Conservation (phyloP, 140 eudicot species). For the Flaveria floridana region DNA sequence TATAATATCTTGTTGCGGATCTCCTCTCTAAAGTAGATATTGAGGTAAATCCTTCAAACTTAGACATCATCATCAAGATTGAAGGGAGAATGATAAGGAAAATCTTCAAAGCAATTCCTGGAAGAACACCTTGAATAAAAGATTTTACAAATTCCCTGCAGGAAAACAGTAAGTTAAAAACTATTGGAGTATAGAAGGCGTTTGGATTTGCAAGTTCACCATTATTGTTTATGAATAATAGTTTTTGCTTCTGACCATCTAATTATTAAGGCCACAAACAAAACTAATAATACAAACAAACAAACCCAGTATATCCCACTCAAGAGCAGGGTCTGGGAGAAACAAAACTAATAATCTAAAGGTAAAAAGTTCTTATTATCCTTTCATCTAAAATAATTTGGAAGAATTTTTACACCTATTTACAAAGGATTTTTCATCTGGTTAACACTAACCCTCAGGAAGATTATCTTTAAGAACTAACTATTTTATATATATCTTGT, state of each 20-base stretch:
- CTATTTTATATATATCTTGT: neutral
- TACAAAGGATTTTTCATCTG: neutral
- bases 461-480: neutral
- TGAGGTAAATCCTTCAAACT: constrained; percentile 71
- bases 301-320: too few species aligned
- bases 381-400: neutral
- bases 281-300: neutral
- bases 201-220: neutral
- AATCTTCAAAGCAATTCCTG: constrained; percentile 80
- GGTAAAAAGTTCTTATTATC: constrained; percentile 1
- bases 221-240: neutral
- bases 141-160: constrained; percentile 67
- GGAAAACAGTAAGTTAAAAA: constrained; percentile 13
- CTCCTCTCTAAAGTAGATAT: constrained; percentile 70
- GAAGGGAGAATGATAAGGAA: constrained; percentile 71
- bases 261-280: neutral
- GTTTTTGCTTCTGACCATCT: neutral
- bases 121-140: constrained; percentile 77
- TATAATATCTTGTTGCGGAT: constrained; percentile 73
- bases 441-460: neutral
- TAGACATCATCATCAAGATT: constrained; percentile 79
- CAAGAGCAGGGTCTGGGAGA: too few species aligned
- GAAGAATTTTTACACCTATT: neutral
- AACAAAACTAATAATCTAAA: neutral
- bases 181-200: neutral